Conservation (phyloP, 2,329 filamentous ascomycete species). For the Pleomassaria siparia region DNA sequence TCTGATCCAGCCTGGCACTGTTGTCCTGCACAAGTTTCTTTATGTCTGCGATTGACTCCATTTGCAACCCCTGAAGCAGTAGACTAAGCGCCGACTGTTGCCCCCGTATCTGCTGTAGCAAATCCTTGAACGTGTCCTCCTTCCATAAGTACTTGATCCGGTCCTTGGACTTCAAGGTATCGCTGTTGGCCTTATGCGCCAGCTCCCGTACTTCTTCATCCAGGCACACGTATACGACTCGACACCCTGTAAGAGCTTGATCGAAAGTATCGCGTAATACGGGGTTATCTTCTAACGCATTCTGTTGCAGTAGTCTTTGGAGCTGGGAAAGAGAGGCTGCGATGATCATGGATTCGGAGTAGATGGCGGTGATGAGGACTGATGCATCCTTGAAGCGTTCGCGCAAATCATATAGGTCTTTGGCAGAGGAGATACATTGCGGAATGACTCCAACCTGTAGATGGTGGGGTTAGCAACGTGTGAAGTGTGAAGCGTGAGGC, state of each 20-base stretch:
- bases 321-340: constrained; percentile 36
- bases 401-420: constrained; percentile 33
- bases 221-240: constrained; percentile 35
- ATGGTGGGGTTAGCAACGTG: not conserved
- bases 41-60: constrained; percentile 38
- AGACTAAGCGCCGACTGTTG: constrained; percentile 36
- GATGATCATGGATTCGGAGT: constrained; percentile 37
- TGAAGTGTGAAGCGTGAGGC: not conserved
- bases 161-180: constrained; percentile 26
- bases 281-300: constrained; percentile 29
- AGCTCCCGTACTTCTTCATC: constrained; percentile 35
- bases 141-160: constrained; percentile 33
- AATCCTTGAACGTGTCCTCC: constrained; percentile 37
- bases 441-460: constrained; percentile 17
- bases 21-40: constrained; percentile 32
- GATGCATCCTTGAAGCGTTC: constrained; percentile 34
- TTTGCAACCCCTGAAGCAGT: constrained; percentile 38
- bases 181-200: constrained; percentile 17
- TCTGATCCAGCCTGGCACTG: constrained; percentile 26
- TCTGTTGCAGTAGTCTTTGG: constrained; percentile 30
- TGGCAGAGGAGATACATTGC: constrained; percentile 32
- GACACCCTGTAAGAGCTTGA: constrained; percentile 34
- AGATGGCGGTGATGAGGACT: constrained; percentile 34
- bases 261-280: constrained; percentile 36
- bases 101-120: constrained; percentile 36